Evolutionary conservation across 208 protist genomes (phyloP), one percentile per base, ranked within the genome.

Genomic region (Tetramitus jugosus): DNA sequence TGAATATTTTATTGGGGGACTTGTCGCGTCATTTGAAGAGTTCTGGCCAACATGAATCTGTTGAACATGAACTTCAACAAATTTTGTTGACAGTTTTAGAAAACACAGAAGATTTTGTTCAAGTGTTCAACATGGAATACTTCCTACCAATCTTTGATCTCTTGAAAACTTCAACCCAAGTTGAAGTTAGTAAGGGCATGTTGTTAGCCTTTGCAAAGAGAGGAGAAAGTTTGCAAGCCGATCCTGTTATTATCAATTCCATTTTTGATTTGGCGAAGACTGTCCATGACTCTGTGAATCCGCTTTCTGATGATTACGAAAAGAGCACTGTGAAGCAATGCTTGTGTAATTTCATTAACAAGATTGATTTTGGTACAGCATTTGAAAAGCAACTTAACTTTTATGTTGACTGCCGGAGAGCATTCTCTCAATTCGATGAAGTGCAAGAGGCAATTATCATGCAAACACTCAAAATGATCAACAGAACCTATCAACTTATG

Each of bases 371-470:
- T 61, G 83, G 84, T 4, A 82, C 69, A 43, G 82, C 90, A 35
- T 80, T 92, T 29, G 89, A 92, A 60, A 81, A 86, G 74, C 71
- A 90, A 74, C 79, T 92, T n/a, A 88, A 88, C 37, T 92, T 92
- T 61, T 91, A 79, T 65, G 86, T 88, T 4, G 88, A 92, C 43
- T 92, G 86, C 26, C 78, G 89, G 33, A 64, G 77, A 46, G 74
- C 77, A 17, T 92, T 93, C 76, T 71, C 75, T 42, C 85, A 89
- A 64, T 78, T 90, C n/a, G 88, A 91, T 77, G 20, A 23, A 31
- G 80, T 90, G 6, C 87, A 92, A 60, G 46, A 53, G 39, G 13
- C 7, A 20, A 42, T 76, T 20, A 29, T 60, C 10, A 26, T 29
- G 3, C 56, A 76, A 43, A 76, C 46, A 2, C 43, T 76, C 1